Evolutionary conservation across 2,329 filamentous ascomycete genomes (phyloP).

Genomic region (Colletotrichum tofieldiae): DNA sequence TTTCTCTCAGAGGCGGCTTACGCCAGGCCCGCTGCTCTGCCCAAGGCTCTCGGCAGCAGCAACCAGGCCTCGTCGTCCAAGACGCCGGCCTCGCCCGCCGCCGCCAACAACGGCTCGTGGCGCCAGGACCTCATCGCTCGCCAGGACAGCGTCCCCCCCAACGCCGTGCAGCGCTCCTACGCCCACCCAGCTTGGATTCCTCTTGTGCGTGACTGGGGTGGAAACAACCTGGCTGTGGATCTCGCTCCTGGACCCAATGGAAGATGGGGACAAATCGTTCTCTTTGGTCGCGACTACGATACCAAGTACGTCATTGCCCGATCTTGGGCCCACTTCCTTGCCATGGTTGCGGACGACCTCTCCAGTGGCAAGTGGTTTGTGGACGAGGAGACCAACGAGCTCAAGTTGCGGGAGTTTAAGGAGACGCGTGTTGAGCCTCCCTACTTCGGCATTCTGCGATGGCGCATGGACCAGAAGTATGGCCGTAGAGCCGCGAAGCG

Average conservation of each 20-base stretch:
- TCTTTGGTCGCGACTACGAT: conserved; percentile 98
- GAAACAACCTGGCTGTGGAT: conserved; percentile 96
- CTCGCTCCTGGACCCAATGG: conserved; percentile 91
- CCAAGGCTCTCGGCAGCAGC: conserved; percentile 80
- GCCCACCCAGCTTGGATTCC: conserved; percentile 97
- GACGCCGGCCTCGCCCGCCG: conserved; percentile 62
- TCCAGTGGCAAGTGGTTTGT: conserved; percentile 91
- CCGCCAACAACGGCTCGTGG: conserved; percentile 78
- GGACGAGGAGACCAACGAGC: conserved; percentile 91
- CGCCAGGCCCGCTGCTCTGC: conserved; percentile 74
- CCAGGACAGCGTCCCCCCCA: conserved; percentile 90
- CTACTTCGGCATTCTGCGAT: conserved; percentile 95
- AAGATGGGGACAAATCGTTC: conserved; percentile 95
- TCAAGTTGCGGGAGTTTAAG: conserved; percentile 95
- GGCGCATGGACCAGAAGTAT: conserved; percentile 96
- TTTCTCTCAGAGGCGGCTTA: conserved; percentile 77
- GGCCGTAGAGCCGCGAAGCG: conserved; percentile 76
- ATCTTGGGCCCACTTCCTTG: conserved; percentile 92
- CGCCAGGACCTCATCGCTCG: conserved; percentile 86
- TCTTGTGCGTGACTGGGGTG: conserved; percentile 96
- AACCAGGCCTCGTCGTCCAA: conserved; percentile 79
- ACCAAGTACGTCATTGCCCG: conserved; percentile 97
- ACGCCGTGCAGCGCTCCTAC: conserved; percentile 92
- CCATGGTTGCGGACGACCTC: conserved; percentile 90
- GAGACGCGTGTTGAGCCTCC: conserved; percentile 89